Base-by-base conservation (phyloP, 176 grass and related monocot genomes). In the Zea mays region DNA sequence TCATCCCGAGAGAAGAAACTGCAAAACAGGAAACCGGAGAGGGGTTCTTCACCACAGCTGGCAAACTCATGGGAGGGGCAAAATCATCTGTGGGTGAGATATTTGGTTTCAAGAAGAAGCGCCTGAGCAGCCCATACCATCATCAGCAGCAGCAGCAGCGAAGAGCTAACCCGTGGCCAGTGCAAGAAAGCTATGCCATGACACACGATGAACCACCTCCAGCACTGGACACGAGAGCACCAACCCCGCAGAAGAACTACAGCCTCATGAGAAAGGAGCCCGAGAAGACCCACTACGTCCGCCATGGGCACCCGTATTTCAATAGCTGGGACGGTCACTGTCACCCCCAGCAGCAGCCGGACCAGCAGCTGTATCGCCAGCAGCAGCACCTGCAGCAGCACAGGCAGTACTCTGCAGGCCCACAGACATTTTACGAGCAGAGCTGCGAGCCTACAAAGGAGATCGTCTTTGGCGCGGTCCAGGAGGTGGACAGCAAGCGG, bases 371-470 rank as follows among this genome's bases (percentile, higher is more conserved):
- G 12, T 88, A 86, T 42, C 96, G 79, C 33, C 85, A 90, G 6
- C 85, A 90, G 15, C 88, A 89, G 21, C 94, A 39, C 62, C 70
- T 99, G 62, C 87, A 99, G 72, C 92, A 96, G 72, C 92, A 99
- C 78, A 88, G 88, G 75, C 96, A 99, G 33, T 90, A 93, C 79
- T 93, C 96, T 0, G 46, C 86, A 13, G 92, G 96, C 36, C 92
- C 96, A 0, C 88, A 87, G 39, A 99, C 96, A 11, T 87, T 86
- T 74, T 96, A 99, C 45, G 84, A 96, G 81, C 85, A 93, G 81
- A 99, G 90, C 81, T 93, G 92, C 0, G 92, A 99, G 67, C 83
- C 90, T 12, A 99, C 90, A n/a, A 96, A 99, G 40, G 96, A 99
- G 76, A 83, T 99, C 0, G 92, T 96, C 65, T 99, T 99, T 40